These are phyloP conservation scores for Diaporthe sp. DNA, from an alignment of 2,329 filamentous ascomycete species.

Conservation along the genomic window DNA sequence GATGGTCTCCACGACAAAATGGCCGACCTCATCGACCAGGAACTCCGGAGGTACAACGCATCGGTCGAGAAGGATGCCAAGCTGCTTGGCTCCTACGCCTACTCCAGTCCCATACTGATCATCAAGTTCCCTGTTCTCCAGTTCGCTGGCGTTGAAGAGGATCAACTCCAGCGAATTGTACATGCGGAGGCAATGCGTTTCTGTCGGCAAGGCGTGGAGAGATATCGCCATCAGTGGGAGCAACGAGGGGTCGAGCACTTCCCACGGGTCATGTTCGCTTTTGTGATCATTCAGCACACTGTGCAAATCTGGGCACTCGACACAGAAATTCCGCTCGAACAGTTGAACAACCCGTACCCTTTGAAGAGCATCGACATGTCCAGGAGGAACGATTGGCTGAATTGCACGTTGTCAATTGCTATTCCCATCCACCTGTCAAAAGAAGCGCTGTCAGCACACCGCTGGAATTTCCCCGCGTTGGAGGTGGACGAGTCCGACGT, in stretches of 20 bases:
- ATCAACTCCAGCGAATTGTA: constrained; percentile 1
- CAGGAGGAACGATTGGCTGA: constrained; percentile 52
- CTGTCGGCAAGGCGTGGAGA: constrained; percentile 38
- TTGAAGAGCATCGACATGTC: constrained; percentile 52
- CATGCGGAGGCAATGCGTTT: constrained; percentile 21
- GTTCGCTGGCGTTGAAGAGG: not conserved
- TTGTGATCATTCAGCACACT: constrained; percentile 67
- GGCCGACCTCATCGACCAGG: constrained; percentile 47
- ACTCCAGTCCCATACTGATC: constrained; percentile 39
- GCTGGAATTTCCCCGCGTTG: constrained; percentile 34
- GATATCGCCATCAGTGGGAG: constrained; percentile 39
- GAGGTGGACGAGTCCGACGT: constrained; percentile 43
- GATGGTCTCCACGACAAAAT: constrained; percentile 48
- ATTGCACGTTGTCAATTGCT: constrained; percentile 53
- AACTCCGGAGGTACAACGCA: constrained; percentile 50
- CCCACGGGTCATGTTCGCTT: constrained; percentile 52
- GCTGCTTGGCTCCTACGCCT: constrained; percentile 43
- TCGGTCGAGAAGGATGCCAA: constrained; percentile 52
- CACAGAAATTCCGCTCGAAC: constrained; percentile 13
- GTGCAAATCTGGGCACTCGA: constrained; percentile 61
- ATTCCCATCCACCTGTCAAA: constrained; percentile 53
- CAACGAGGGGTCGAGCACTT: constrained; percentile 38
- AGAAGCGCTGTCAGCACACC: constrained; percentile 44
- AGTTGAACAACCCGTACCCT: constrained; percentile 43
- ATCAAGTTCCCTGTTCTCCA: constrained; percentile 21